Evolutionary conservation across 2,329 filamentous ascomycete species (phyloP).

Genomic region (Curvularia verruculosa): DNA sequence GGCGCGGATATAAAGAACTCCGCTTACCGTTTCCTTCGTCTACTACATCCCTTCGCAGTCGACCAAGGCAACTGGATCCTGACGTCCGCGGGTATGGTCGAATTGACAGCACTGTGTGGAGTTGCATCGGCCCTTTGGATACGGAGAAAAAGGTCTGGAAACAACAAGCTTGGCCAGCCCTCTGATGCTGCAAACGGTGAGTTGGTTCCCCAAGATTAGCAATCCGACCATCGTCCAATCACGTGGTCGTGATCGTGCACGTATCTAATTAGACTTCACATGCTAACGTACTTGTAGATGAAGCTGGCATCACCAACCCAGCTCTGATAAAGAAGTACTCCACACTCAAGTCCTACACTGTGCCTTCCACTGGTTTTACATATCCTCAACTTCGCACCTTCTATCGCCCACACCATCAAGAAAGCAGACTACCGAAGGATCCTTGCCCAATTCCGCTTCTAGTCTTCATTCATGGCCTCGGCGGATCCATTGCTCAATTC

Average conservation of each 20-base stretch:
- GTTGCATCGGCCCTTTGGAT: conserved; percentile 46
- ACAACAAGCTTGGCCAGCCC: conserved; percentile 25
- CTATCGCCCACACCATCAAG: conserved; percentile 79
- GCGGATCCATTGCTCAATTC: conserved; percentile 91
- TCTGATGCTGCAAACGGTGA: conserved; percentile 34
- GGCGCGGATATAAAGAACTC: conserved; percentile 37
- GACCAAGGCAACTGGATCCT: conserved; percentile 24
- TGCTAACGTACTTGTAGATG: conserved; percentile 31
- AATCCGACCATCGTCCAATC: conserved; percentile 7
- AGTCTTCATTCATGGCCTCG: conserved; percentile 90
- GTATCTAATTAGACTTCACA: not conserved
- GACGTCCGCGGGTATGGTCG: conserved; percentile 48
- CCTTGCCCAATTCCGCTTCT: conserved; percentile 80
- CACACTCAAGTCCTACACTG: conserved; percentile 72
- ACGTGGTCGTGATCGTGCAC: conserved; percentile 12
- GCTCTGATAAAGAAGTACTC: conserved; percentile 81
- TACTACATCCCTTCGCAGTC: conserved; percentile 35
- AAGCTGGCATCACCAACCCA: conserved; percentile 69
- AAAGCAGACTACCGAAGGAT: conserved; percentile 75
- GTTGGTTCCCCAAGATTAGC: conserved; percentile 22
- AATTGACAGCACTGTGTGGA: conserved; percentile 47
- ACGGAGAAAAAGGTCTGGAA: conserved; percentile 33
- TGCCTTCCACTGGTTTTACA: conserved; percentile 64
- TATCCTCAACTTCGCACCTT: conserved; percentile 84
- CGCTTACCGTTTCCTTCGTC: conserved; percentile 25